Conservation (phyloP, 2,329 filamentous ascomycete genomes). For the Scedosporium boydii region DNA sequence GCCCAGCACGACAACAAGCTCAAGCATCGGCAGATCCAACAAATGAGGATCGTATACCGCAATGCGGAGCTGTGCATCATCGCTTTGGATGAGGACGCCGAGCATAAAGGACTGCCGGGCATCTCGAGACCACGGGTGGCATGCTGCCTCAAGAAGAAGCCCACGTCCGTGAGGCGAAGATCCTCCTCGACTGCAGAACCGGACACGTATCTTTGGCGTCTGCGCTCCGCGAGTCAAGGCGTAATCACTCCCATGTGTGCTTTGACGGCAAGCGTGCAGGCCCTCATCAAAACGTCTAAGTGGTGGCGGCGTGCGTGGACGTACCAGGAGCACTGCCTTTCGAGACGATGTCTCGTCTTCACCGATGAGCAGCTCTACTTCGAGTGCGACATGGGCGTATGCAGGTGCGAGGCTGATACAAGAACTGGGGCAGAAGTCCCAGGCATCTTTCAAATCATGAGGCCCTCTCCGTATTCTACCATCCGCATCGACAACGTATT, state of each 20-base stretch:
- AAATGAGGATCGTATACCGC: slow-evolving; percentile 4
- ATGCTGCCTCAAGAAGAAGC: slow-evolving; percentile 4
- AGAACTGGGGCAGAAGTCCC: background rate
- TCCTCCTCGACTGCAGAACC: background rate
- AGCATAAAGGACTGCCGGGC: background rate
- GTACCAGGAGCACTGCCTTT: slow-evolving; percentile 11
- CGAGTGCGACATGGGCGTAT: slow-evolving; percentile 10
- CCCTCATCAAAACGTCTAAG: slow-evolving; percentile 5
- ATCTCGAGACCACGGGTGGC: background rate
- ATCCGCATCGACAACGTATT: background rate
- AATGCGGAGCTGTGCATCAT: background rate
- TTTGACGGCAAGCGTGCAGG: background rate
- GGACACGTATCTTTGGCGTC: background rate
- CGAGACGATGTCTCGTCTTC: slow-evolving; percentile 12
- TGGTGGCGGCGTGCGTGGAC: slow-evolving; percentile 11
- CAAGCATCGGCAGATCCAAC: slow-evolving; percentile 13
- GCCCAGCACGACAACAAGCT: slow-evolving; percentile 15
- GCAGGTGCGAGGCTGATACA: background rate
- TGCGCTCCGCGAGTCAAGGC: background rate
- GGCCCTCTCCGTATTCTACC: background rate
- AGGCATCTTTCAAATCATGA: slow-evolving; percentile 1
- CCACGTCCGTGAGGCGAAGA: background rate
- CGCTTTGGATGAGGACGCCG: background rate
- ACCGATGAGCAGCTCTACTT: slow-evolving; percentile 15
- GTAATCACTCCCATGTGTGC: background rate